Conservation (phyloP, 2,329 filamentous ascomycete species). For the Colletotrichum filicis region DNA sequence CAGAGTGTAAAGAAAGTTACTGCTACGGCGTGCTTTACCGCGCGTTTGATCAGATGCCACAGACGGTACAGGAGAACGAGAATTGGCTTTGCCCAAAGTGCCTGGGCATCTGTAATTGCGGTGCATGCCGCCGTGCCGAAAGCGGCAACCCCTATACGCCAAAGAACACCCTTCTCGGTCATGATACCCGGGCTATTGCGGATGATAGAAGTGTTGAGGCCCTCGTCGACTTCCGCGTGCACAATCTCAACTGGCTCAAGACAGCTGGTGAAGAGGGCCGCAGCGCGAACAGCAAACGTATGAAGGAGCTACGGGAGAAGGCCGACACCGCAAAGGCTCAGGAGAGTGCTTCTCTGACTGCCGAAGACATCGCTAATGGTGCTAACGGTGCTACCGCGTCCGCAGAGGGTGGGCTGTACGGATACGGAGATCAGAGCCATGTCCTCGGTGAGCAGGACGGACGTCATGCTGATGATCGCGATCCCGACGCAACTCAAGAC, state of each 20-base stretch:
- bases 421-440: slow-evolving; percentile 48
- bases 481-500: slow-evolving; percentile 1
- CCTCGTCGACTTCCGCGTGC: slow-evolving; percentile 89
- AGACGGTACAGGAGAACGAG: slow-evolving; percentile 81
- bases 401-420: slow-evolving; percentile 33
- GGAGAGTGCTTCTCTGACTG: slow-evolving; percentile 43
- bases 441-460: slow-evolving; percentile 40
- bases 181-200: slow-evolving; percentile 90
- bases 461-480: slow-evolving; percentile 29
- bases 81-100: slow-evolving; percentile 93
- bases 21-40: slow-evolving; percentile 95
- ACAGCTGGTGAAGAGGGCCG: slow-evolving; percentile 67
- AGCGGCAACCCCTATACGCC: slow-evolving; percentile 85
- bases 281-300: slow-evolving; percentile 66
- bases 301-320: slow-evolving; percentile 66
- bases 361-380: slow-evolving; percentile 39
- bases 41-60: slow-evolving; percentile 90
- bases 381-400: background rate
- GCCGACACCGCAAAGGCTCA: slow-evolving; percentile 68
- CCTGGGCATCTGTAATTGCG: slow-evolving; percentile 87
- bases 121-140: slow-evolving; percentile 73
- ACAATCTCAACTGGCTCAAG: slow-evolving; percentile 87
- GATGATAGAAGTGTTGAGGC: slow-evolving; percentile 92
- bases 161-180: slow-evolving; percentile 86
- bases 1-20: slow-evolving; percentile 78